Conservation (phyloP, 169 alveolate species). For the Sarcocystis neurona region DNA sequence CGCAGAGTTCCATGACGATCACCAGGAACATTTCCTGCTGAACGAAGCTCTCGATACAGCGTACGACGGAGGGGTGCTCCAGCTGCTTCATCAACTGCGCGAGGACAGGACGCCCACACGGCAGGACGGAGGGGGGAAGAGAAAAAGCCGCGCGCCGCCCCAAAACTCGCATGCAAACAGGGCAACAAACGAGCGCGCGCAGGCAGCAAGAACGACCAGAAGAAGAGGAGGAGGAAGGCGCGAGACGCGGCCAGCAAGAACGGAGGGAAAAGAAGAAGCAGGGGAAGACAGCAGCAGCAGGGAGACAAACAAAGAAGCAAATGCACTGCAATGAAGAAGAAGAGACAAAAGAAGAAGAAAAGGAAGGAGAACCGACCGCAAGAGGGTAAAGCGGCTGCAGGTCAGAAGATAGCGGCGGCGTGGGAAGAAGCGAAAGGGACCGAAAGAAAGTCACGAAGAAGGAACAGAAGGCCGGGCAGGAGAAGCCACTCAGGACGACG, state of each 20-base stretch:
- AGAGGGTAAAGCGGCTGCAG: too few relatives aligned
- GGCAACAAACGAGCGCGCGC: not conserved
- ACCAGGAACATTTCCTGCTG: constrained; percentile 79
- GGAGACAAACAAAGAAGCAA: not conserved
- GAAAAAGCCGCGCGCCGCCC: not conserved
- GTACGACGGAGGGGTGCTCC: constrained; percentile 88
- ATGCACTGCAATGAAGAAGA: too few relatives aligned
- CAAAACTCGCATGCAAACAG: not conserved
- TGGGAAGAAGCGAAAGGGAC: too few relatives aligned
- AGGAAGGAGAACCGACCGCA: too few relatives aligned
- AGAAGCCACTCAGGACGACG: too few relatives aligned
- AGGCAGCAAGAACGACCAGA: too few relatives aligned
- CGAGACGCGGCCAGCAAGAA: not conserved
- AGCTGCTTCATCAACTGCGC: constrained; percentile 84
- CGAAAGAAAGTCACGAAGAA: too few relatives aligned
- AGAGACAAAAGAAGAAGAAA: too few relatives aligned
- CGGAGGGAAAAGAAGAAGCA: not conserved
- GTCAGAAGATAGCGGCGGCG: too few relatives aligned
- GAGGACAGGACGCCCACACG: too few relatives aligned
- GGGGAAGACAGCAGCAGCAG: not conserved
- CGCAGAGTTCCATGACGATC: constrained; percentile 91
- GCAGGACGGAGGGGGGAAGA: not conserved
- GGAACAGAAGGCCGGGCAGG: too few relatives aligned
- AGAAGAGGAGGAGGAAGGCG: not conserved
- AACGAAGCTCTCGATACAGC: constrained; percentile 90